These are phyloP conservation scores for Xylaria venustula DNA, from an alignment of 495 filamentous ascomycete species.

Conservation along the genomic window DNA sequence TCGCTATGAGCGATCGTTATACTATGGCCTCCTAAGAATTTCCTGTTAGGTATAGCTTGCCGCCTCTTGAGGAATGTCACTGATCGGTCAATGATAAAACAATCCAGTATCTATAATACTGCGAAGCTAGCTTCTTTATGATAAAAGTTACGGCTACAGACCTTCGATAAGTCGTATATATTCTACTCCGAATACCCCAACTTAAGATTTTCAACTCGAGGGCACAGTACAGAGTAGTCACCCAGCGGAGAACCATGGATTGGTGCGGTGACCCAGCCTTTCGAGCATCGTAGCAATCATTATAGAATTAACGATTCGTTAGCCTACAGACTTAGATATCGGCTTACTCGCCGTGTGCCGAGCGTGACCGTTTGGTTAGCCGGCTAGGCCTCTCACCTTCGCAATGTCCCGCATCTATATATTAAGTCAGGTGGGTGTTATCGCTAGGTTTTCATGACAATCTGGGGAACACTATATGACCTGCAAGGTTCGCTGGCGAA, in stretches of 20 bases:
- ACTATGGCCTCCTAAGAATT: conserved; percentile 11
- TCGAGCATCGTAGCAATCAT: background rate
- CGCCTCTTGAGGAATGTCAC: background rate
- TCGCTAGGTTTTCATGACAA: background rate
- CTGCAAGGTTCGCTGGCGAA: conserved; percentile 17
- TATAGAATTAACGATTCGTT: background rate
- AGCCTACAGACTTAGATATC: background rate
- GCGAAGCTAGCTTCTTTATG: conserved; percentile 1
- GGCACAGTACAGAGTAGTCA: background rate
- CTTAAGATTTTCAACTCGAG: background rate
- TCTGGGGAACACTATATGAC: background rate
- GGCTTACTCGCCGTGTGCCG: background rate
- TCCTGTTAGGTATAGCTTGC: conserved; percentile 16
- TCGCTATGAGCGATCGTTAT: no score
- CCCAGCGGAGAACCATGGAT: background rate
- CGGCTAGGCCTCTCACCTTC: background rate
- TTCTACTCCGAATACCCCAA: conserved; percentile 1
- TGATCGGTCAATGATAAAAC: conserved; percentile 16
- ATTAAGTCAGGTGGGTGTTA: conserved; percentile 10
- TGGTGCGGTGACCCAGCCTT: background rate
- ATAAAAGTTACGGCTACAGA: background rate
- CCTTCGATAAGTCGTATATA: background rate
- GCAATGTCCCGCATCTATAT: background rate
- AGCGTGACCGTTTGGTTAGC: background rate
- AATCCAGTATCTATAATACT: conserved; percentile 16